Conservation (phyloP, 1,284 basidiomycete genomes). For the Leccinum angustisporum region DNA sequence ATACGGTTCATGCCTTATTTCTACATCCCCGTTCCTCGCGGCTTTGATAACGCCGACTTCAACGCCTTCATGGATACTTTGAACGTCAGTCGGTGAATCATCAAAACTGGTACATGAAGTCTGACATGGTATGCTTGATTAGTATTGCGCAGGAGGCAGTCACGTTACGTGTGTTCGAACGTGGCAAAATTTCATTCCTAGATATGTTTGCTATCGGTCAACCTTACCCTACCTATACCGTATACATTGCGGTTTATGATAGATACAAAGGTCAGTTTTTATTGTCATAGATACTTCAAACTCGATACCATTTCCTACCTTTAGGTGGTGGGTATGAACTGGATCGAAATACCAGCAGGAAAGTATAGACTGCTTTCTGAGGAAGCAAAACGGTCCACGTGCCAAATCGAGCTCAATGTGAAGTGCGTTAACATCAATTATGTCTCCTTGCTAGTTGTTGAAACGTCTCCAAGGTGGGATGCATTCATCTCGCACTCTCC, state of each 20-base stretch:
- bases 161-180: conserved; percentile 84
- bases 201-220: conserved; percentile 59
- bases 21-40: conserved; percentile 82
- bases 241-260: conserved; percentile 95
- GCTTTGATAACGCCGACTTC: conserved; percentile 71
- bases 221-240: conserved; percentile 70
- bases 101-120: not conserved
- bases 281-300: not conserved
- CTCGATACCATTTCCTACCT: not conserved
- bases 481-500: conserved; percentile 85
- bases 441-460: not conserved
- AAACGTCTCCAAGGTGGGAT: conserved; percentile 59
- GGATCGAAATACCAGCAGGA: conserved; percentile 87
- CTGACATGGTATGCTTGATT: conserved; percentile 8
- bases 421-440: conserved; percentile 46
- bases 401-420: conserved; percentile 83
- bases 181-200: conserved; percentile 75
- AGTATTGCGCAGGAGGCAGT: conserved; percentile 35
- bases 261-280: conserved; percentile 72
- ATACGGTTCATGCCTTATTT: conserved; percentile 89
- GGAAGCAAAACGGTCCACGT: conserved; percentile 69
- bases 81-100: conserved; percentile 58
- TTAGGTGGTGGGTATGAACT: conserved; percentile 95
- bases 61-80: conserved; percentile 66
- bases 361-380: conserved; percentile 66